phyloP scores from a whole-genome alignment of 2,329 filamentous ascomycete species.

The Albifimbria verrucaria region DNA sequence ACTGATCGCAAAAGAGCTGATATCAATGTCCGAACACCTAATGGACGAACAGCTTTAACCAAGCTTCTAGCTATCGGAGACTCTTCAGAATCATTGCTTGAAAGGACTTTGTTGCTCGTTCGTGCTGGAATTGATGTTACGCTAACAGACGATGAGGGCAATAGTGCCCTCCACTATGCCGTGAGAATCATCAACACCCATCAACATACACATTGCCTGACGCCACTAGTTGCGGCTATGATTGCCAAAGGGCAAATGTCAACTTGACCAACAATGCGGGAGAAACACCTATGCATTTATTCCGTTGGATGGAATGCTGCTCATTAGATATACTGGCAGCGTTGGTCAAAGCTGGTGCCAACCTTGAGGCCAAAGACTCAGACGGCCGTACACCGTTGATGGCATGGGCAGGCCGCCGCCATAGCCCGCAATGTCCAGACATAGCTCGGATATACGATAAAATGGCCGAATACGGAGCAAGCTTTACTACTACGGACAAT shows the following conservation, averaged over 20 bases:
- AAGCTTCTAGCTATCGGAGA: too few relatives aligned
- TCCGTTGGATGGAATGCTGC: not conserved
- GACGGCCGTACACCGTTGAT: not conserved
- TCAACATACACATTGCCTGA: not conserved
- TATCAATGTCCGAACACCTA: not conserved
- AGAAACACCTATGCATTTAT: not conserved
- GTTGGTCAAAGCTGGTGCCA: not conserved
- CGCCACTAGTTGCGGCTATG: too few relatives aligned
- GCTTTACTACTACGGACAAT: not conserved
- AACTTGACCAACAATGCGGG: not conserved
- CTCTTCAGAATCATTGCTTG: too few relatives aligned
- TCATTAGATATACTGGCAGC: not conserved
- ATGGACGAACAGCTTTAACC: too few relatives aligned
- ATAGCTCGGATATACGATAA: not conserved
- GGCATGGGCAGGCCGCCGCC: too few relatives aligned
- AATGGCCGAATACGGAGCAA: not conserved
- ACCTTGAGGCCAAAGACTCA: not conserved
- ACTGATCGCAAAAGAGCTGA: not conserved
- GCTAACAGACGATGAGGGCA: slow-evolving; percentile 14
- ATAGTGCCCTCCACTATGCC: slow-evolving; percentile 13
- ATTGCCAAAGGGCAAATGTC: slow-evolving; percentile 1
- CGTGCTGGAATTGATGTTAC: too few relatives aligned
- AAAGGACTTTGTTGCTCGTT: too few relatives aligned
- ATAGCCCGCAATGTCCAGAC: not conserved
- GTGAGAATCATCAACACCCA: not conserved